Evolutionary conservation across 257 asterid genomes (phyloP).

Genomic region (Scutellaria barbata): DNA sequence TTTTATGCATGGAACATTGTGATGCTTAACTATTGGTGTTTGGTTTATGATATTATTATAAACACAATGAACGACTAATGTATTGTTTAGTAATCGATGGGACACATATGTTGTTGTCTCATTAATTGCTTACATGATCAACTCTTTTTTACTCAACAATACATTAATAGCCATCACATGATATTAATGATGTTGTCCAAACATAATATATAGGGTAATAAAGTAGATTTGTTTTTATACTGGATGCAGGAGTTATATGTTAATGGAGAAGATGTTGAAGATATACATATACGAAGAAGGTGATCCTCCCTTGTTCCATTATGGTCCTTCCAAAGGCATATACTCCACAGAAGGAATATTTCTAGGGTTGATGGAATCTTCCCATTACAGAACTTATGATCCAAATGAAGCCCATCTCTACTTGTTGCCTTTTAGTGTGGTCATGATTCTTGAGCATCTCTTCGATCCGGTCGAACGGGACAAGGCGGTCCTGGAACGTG

Average conservation of each 20-base stretch:
- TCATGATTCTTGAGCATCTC: conserved; percentile 58
- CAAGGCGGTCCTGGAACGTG: conserved; percentile 61
- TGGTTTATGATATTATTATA: too few species aligned
- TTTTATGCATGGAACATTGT: too few species aligned
- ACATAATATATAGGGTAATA: too few species aligned
- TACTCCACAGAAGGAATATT: conserved; percentile 72
- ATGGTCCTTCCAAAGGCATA: conserved; percentile 58
- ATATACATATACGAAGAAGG: conserved; percentile 70
- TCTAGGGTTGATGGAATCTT: conserved; percentile 49
- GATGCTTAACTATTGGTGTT: too few species aligned
- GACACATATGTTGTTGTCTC: too few species aligned
- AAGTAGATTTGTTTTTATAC: background rate
- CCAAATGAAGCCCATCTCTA: conserved; percentile 67
- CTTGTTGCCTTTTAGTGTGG: conserved; percentile 78
- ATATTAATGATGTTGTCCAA: background rate
- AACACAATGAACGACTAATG: too few species aligned
- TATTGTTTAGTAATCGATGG: too few species aligned
- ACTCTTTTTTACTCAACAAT: too few species aligned
- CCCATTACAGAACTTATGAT: conserved; percentile 42
- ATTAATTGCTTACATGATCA: too few species aligned
- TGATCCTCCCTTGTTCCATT: conserved; percentile 67
- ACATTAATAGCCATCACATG: background rate
- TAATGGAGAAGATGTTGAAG: conserved; percentile 64
- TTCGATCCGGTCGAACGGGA: conserved; percentile 62
- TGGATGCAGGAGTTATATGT: conserved; percentile 61